phyloP scores from a whole-genome alignment of 768 basidiomycete genomes.

The Macrolepiota fuliginosa region DNA sequence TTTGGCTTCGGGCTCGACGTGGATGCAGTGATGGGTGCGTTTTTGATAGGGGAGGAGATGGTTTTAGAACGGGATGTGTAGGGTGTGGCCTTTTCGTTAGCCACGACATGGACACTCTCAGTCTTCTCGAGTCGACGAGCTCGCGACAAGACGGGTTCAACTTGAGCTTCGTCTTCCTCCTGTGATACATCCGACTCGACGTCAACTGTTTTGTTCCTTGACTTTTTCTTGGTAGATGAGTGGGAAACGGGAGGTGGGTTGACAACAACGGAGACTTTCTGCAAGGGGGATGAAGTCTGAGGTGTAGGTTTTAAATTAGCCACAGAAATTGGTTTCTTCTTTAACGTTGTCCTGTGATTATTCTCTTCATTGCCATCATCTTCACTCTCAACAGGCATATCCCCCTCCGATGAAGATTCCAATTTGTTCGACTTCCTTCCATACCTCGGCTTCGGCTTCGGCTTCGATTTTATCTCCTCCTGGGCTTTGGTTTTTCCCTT shows the following conservation, averaged over 20 bases:
- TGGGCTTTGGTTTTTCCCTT: slow-evolving; percentile 12
- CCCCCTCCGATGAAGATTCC: slow-evolving; percentile 3
- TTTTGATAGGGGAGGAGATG: slow-evolving; percentile 2
- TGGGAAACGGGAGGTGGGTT: neutral
- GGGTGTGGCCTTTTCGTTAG: slow-evolving; percentile 16
- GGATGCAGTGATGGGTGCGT: neutral
- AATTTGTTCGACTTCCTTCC: slow-evolving; percentile 2
- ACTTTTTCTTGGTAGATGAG: neutral
- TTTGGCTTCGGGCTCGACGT: slow-evolving; percentile 14
- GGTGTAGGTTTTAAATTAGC: neutral
- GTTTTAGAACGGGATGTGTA: slow-evolving; percentile 3
- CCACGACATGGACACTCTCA: slow-evolving; percentile 27
- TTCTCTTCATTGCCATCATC: neutral
- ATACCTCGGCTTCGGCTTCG: slow-evolving; percentile 10
- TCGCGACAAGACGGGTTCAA: neutral
- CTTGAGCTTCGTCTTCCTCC: neutral
- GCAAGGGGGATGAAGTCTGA: neutral
- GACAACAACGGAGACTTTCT: slow-evolving; percentile 2
- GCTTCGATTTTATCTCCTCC: neutral
- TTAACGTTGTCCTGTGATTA: neutral
- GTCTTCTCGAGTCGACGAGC: slow-evolving; percentile 9
- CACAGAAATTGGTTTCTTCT: neutral
- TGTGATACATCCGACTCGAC: neutral
- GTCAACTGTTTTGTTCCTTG: neutral
- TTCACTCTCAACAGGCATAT: neutral